A percentile compares a stretch with the other conserved stretches of the same genome.
Conservation (phyloP, 257 asterid genomes). For the Ocimum tenuiflorum region DNA sequence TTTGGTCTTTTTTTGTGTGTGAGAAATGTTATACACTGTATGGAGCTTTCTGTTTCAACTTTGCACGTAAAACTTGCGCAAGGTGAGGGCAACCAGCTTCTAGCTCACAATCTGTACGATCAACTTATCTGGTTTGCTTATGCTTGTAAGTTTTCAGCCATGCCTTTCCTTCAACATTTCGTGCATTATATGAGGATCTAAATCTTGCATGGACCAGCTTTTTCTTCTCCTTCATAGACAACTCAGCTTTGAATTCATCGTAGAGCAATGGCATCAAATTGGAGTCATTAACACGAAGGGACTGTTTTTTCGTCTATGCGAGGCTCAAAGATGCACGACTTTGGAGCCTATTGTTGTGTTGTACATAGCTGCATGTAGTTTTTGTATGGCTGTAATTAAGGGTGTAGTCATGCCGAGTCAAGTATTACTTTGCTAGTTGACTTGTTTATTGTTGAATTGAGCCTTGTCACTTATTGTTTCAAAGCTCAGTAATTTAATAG, state of each 20-base stretch:
- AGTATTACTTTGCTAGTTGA: too few species aligned
- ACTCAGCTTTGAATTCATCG: not conserved
- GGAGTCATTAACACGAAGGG: not conserved
- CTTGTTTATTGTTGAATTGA: too few species aligned
- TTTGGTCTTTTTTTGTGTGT: constrained; percentile 1
- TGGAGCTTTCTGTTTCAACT: constrained; percentile 20
- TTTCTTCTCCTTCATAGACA: not conserved
- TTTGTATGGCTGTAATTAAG: too few species aligned
- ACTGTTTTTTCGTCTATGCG: not conserved
- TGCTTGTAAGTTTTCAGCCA: not conserved
- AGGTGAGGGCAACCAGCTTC: constrained; percentile 23
- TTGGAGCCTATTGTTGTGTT: not conserved
- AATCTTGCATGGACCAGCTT: not conserved
- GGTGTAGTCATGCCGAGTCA: too few species aligned
- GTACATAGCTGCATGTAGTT: not conserved
- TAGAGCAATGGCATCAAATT: not conserved
- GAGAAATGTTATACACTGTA: constrained; percentile 17
- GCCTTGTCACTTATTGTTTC: too few species aligned
- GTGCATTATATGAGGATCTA: not conserved
- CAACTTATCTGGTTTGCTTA: constrained; percentile 10
- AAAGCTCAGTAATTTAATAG: too few species aligned
- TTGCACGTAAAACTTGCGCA: constrained; percentile 31
- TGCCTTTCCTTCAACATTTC: not conserved
- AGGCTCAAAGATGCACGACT: too few species aligned
- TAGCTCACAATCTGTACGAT: constrained; percentile 22